Base-by-base conservation (phyloP, 1,284 basidiomycete genomes). In the Rhizoctonia solani region DNA sequence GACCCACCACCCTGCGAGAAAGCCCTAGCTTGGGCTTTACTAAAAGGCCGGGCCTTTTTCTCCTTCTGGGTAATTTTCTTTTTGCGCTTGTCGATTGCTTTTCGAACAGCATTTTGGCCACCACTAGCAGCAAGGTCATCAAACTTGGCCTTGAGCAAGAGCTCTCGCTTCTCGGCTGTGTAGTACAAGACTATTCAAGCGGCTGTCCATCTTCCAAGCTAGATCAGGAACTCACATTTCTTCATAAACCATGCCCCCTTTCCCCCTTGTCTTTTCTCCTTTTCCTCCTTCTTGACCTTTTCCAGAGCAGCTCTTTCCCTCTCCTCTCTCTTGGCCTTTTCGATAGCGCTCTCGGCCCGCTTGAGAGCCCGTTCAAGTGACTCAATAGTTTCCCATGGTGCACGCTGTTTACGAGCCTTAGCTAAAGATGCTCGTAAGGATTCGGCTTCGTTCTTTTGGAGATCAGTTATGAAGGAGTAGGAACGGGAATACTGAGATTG, bases 231-330 rank as follows among this genome's bases (percentile, higher is more conserved):
- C 54, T 70, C 49, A 92, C 93, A 80, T 72, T 89, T 81, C 81
- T 98, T 98, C 82, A 98, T 83, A 77, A 85, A 92, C 90, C 92
- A 98, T 19, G 82, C 84, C 11, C 84, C 82, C 79, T 97, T 97
- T 2, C 94, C 94, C 54, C 84, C 77, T 66, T 83, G 82, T 69
- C 85, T 80, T 78, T 90, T 93, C 72, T 87, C 85, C 69, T 79
- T 81, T 79, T 97, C 94, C 68, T 87, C 85, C 72, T 84, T 83
- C 72, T 83, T 84, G 53, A 82, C 81, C 68, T 80, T 80, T 3
- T 78, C 75, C 66, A 95, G 74, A 0, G 88, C 90, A 50, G 87
- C 83, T 50, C 83, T 79, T 73, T 93, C 88, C 14, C 90, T 78
- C 72, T 82, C 81, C 70, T 93, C 87, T 59, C 85, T 83, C 71